These are phyloP conservation scores for Fusarium protoensiforme DNA, from an alignment of 2,329 filamentous ascomycete species.

Conservation along the genomic window DNA sequence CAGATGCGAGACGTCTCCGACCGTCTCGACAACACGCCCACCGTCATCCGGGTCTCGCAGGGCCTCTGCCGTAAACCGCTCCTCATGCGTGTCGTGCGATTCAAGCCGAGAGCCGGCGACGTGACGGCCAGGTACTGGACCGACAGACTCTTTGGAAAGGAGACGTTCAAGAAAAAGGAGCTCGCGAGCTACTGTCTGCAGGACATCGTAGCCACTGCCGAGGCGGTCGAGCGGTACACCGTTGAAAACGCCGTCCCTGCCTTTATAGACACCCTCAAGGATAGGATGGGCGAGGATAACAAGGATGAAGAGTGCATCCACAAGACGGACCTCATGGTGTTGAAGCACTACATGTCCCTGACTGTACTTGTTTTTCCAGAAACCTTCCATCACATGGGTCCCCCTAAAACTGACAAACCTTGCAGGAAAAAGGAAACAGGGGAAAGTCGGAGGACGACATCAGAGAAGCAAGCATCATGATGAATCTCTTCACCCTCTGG, in stretches of 20 bases:
- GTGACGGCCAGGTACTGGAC: conserved; percentile 53
- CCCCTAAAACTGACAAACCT: neutral
- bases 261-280: conserved; percentile 38
- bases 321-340: conserved; percentile 33
- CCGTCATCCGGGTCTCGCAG: conserved; percentile 53
- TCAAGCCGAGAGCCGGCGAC: conserved; percentile 52
- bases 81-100: conserved; percentile 53
- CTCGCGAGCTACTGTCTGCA: conserved; percentile 55
- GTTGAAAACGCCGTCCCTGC: conserved; percentile 40
- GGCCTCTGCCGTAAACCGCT: conserved; percentile 52
- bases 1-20: conserved; percentile 55
- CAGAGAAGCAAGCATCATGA: conserved; percentile 51
- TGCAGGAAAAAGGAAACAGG: neutral
- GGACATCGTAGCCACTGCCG: conserved; percentile 49
- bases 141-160: conserved; percentile 40
- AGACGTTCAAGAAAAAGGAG: conserved; percentile 43
- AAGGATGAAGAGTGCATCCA: conserved; percentile 22
- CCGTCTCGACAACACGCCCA: conserved; percentile 41
- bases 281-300: conserved; percentile 3
- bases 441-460: conserved; percentile 12
- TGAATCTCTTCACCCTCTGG: conserved; percentile 56
- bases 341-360: conserved; percentile 38
- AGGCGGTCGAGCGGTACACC: conserved; percentile 52
- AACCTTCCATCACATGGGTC: neutral
- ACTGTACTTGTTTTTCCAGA: conserved; percentile 27